phyloP scores from a whole-genome alignment of 2,329 filamentous ascomycete species.

The Diplocarpon rosae region DNA sequence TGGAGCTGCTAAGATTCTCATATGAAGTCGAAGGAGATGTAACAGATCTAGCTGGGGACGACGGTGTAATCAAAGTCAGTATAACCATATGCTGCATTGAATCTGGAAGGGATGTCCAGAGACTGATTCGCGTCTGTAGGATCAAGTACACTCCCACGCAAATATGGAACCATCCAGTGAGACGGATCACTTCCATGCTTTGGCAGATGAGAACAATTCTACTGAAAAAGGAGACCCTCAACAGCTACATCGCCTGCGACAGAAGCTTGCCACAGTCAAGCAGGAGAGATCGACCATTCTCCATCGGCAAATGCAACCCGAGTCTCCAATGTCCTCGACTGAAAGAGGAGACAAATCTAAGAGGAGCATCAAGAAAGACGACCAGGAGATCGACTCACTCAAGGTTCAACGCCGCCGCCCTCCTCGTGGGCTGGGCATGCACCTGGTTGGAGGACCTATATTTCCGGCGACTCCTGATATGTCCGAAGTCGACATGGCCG shows the following conservation, averaged over 20 bases:
- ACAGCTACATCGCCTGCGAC: slow-evolving; percentile 8
- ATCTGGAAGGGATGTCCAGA: neutral
- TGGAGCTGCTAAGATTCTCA: slow-evolving; percentile 63
- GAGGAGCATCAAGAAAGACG: neutral
- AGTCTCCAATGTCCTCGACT: slow-evolving; percentile 14
- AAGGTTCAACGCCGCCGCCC: slow-evolving; percentile 7
- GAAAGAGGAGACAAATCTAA: slow-evolving; percentile 8
- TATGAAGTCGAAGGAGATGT: slow-evolving; percentile 55
- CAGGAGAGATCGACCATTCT: slow-evolving; percentile 11
- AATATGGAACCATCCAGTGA: neutral
- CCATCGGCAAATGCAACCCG: slow-evolving; percentile 6
- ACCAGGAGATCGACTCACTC: slow-evolving; percentile 5
- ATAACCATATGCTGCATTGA: neutral
- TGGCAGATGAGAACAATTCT: neutral
- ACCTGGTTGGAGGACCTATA: slow-evolving; percentile 17
- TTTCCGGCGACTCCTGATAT: slow-evolving; percentile 48
- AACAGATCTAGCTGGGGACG: slow-evolving; percentile 7
- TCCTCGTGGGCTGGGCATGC: slow-evolving; percentile 18
- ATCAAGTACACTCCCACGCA: neutral
- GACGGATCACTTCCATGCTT: neutral
- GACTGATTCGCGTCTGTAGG: neutral
- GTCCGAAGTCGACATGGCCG: slow-evolving; percentile 38
- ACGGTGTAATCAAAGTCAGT: slow-evolving; percentile 1
- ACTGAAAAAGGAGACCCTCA: slow-evolving; percentile 5
- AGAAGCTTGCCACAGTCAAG: slow-evolving; percentile 11